Conservation (phyloP, 257 asterid species). For the Misopates orontium region DNA sequence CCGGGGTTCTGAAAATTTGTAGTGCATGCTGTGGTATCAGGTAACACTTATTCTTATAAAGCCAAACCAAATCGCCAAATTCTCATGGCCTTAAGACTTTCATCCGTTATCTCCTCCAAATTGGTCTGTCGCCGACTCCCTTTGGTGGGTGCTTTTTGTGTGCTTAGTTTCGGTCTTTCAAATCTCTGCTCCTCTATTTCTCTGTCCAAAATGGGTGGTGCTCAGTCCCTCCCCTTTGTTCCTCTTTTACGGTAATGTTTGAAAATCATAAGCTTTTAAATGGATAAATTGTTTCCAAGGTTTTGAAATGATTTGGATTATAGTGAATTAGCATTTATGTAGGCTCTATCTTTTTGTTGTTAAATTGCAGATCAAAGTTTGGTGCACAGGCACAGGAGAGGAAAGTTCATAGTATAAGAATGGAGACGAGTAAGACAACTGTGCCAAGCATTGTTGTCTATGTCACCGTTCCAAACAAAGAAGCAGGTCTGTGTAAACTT, state of each 20-base stretch:
- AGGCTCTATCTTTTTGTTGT: slow-evolving; percentile 16
- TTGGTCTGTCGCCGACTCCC: slow-evolving; percentile 68
- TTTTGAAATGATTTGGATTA: slow-evolving; percentile 3
- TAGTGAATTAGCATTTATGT: slow-evolving; percentile 25
- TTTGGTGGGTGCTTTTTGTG: slow-evolving; percentile 79
- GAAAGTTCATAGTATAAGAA: slow-evolving; percentile 48
- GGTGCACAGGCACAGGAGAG: slow-evolving; percentile 35
- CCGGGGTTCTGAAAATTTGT: slow-evolving; percentile 27
- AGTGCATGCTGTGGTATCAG: slow-evolving; percentile 51
- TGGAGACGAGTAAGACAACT: slow-evolving; percentile 67
- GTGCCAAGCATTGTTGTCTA: slow-evolving; percentile 93
- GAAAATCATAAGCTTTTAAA: slow-evolving; percentile 6
- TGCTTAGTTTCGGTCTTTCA: slow-evolving; percentile 76
- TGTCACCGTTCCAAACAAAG: slow-evolving; percentile 93
- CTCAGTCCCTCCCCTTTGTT: slow-evolving; percentile 49
- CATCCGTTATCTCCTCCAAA: slow-evolving; percentile 62
- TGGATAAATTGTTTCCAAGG: not conserved
- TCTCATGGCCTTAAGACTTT: slow-evolving; percentile 73
- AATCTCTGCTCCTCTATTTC: slow-evolving; percentile 50
- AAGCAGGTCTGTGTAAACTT: slow-evolving; percentile 55
- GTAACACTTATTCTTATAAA: slow-evolving; percentile 38
- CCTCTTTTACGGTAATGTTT: slow-evolving; percentile 54
- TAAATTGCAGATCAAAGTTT: slow-evolving; percentile 42
- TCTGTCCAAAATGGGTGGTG: slow-evolving; percentile 46
- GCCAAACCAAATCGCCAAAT: slow-evolving; percentile 37